Base-by-base conservation (phyloP, 2,329 filamentous ascomycete genomes). In the Aspergillus floridensis region DNA sequence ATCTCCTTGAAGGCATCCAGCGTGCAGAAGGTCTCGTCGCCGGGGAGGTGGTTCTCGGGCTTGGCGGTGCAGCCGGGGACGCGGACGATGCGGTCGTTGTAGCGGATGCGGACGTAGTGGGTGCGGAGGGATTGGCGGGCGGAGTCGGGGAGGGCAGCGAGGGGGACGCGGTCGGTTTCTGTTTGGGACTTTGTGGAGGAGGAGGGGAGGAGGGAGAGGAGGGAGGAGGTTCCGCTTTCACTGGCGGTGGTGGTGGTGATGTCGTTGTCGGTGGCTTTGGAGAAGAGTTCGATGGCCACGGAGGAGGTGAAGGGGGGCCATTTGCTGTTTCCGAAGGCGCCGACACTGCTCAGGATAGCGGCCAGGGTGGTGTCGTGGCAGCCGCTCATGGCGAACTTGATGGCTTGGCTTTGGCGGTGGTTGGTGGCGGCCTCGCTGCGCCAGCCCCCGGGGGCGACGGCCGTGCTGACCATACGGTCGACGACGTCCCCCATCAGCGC, bases 291-390 rank as follows among this genome's bases (percentile, higher is more conserved):
- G 57, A 99, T 81, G 32, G 95, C 93, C 64, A 99, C 84, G 68
- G 96, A 92, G 67, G 90, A 93, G 0, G 93, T 97, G 71, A 93
- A 99, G 0, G 92, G 93, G 0, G 95, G 95, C 95, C 95, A 99
- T 38, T 84, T 84, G 21, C 79, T 79, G 47, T 90, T 44, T 7
- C 38, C 81, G 72, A 91, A 95, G 2, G 90, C 89, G 2, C 93
- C 95, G 6, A 98, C 76, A 65, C 90, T 91, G 16, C 88, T 80
- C 29, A 99, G 79, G 1, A 92, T 80, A 1, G 85, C 90, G 2
- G 91, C 95, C 5, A 99, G 83, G 0, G 95, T 98, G 2, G 95
- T 98, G 72, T 98, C 93, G 75, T 97, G 93, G 70, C 93, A 96
- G 32, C 93, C 93, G 65, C 86, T 90, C 69, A 98, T 79, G 16